Evolutionary conservation across 2,329 filamentous ascomycete genomes (phyloP), one percentile per base, ranked within the genome.

Genomic region (Arthrobotrys pseudoclavata): DNA sequence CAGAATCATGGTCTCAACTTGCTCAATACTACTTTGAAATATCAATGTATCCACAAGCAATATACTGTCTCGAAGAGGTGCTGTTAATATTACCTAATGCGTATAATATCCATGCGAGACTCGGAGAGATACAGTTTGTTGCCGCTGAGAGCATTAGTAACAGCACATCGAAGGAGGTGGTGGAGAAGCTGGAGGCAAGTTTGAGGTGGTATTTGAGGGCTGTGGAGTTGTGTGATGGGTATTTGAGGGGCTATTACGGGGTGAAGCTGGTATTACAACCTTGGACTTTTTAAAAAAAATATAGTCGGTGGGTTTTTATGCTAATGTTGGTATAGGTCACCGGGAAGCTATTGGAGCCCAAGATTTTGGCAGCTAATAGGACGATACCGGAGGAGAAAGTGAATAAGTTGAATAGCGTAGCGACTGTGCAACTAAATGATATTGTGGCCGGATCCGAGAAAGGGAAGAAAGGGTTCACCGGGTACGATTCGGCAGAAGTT

Each of bases 1-100:
- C 91, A 4, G 96, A 99, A 85, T 91, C 92, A 9, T 99, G 96
- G 96, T 89, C 93, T 64, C 96, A 99, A 85, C 86, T 98, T 80
- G 89, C 92, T 66, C 93, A 97, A 83, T 85, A 97, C 78, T 98
- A 99, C 84, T 87, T 94, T 31, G 87, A 87, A 20, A 91, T 95
- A 82, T 93, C 91, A 0, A 85, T 95, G 81, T 93, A 92, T 82
- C 85, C 90, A 13, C 95, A 98, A 84, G 92, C 94, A 45, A 90
- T 97, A 62, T 97, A 91, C 84, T 91, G 93, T 76, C 85, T 97
- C 52, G 96, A 99, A 83, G 96, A 99, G 84, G 93, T 97, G 20
- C 84, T 99, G 52, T 86, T 98, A 63, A 87, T 97, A 71, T 89
- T 90, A 66, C 95, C 96, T 3, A 97, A 97, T 85, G 93, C 95